Evolutionary conservation across 495 filamentous ascomycete genomes (phyloP), one percentile per base, ranked within the genome.

Genomic region (Penicillium canariense): DNA sequence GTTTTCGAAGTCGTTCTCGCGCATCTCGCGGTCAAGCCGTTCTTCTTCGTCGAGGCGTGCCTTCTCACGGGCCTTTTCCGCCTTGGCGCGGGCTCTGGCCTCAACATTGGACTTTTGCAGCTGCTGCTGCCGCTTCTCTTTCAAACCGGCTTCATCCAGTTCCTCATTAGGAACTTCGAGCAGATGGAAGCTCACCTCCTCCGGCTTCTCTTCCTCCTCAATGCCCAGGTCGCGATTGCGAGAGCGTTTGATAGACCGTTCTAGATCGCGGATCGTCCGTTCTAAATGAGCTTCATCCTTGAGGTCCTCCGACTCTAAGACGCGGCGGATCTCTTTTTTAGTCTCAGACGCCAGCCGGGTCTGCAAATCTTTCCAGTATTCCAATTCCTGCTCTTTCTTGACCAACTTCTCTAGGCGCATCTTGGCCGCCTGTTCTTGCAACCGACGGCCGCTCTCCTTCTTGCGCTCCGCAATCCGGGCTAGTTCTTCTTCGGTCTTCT

Each of bases 351-450:
- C 79, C 7, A 95, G 69, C 15, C 79, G 81, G 14, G 72, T 67
- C 52, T 91, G 88, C 4, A 98, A 74, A 48, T 90, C 82, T 63
- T 89, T 90, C 77, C 90, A 96, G 67, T 95, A 97, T 52, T 96
- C 93, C 12, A 97, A 72, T 62, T 97, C 93, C 66, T 96, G 84
- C 70, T 98, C 94, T 70, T 97, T 97, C 61, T 88, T 88, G 63
- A 97, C 89, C 20, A 98, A 76, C 69, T 95, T 91, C 39, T 98
- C 95, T 5, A 98, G 72, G 15, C 94, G 83, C 88, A 96, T 96
- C 67, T 95, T 97, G 3, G 94, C 93, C 0, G 94, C 95, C 66
- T 98, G 94, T 61, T 96, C 94, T 65, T 98, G 94, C 17, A 98
- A 69, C 28, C 95, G 78, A 46, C 93, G 81, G 1, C 94, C 94